Evolutionary conservation across 2,329 filamentous ascomycete genomes (phyloP).

Genomic region (Fusarium oxysporum): DNA sequence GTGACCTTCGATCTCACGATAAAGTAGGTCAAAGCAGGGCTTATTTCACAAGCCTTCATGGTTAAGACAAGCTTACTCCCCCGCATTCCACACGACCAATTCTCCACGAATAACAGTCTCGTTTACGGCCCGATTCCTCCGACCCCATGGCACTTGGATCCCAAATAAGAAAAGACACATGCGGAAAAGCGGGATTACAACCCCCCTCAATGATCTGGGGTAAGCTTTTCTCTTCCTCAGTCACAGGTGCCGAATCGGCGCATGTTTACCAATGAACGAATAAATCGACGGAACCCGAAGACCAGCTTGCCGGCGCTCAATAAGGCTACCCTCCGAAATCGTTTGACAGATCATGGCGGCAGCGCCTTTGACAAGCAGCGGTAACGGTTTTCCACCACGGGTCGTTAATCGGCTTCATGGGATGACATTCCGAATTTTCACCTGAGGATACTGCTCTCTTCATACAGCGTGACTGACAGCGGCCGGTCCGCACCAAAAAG

Average conservation of each 20-base stretch:
- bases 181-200: slow-evolving; percentile 26
- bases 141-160: not conserved
- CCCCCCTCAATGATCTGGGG: slow-evolving; percentile 16
- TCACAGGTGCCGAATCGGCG: not conserved
- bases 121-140: slow-evolving; percentile 33
- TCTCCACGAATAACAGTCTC: slow-evolving; percentile 33
- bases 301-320: not conserved
- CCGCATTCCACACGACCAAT: slow-evolving; percentile 28
- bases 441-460: not conserved
- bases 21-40: not conserved
- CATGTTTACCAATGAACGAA: not conserved
- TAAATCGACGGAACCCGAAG: not conserved
- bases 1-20: not conserved
- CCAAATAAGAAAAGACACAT: slow-evolving; percentile 15
- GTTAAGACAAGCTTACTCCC: slow-evolving; percentile 25
- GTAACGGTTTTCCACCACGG: not conserved
- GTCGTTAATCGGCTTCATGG: slow-evolving; percentile 6
- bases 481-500: not conserved
- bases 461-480: not conserved
- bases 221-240: slow-evolving; percentile 1
- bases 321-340: not conserved
- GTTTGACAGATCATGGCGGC: slow-evolving; percentile 3
- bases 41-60: not conserved
- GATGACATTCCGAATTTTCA: slow-evolving; percentile 5
- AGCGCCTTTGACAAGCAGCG: slow-evolving; percentile 12